Base-by-base conservation (phyloP, 2,329 filamentous ascomycete species). In the Parascedosporium putredinis region DNA sequence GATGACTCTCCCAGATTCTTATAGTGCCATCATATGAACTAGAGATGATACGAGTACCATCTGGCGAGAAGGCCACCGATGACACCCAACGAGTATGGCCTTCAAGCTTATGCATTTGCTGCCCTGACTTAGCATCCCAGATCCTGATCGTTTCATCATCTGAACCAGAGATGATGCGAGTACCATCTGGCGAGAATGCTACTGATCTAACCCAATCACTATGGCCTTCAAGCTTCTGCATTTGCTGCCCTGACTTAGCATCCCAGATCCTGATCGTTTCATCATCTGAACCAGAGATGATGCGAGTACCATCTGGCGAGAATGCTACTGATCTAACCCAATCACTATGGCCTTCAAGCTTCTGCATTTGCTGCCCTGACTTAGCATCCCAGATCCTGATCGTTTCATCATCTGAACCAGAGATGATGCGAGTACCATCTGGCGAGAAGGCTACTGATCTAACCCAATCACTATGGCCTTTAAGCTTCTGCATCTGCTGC, bases 401-500 rank as follows among this genome's bases (percentile, higher is more conserved):
- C 2, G 51, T 54, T 2, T 43, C 18, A 31, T 56, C 55, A 20
- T 16, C 2, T 6, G 52, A 54, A 2, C 45, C 51, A 2, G 55
- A 55, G 33, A 34, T 50, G 3, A 57, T 36, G 14, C 22, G 49
- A 23, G 45, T 29, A 4, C 34, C 48, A 38, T 51, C 27, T 1
- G 47, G 33, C 33, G 51, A 56, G 52, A 59, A 58, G 9, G 46
- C 56, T 14, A 59, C 51, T 16, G 54, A 57, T 3, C 14, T 43
- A 4, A 56, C 40, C 12, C 7, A 24, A n/a, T 33, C 36, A 14
- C 20, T 14, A 43, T 49, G 42, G 38, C 49, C 47, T 36, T 56
- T 33, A 25, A 56, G 45, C 2, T 45, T 52, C 22, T 49, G 45
- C 8, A 29, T 2, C 22, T 49, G 52, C 7, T 5, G 2, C 23